Evolutionary conservation across 352 stramenopile species (phyloP), one percentile per base, ranked within the genome.

Genomic region (Pythium sp.): DNA sequence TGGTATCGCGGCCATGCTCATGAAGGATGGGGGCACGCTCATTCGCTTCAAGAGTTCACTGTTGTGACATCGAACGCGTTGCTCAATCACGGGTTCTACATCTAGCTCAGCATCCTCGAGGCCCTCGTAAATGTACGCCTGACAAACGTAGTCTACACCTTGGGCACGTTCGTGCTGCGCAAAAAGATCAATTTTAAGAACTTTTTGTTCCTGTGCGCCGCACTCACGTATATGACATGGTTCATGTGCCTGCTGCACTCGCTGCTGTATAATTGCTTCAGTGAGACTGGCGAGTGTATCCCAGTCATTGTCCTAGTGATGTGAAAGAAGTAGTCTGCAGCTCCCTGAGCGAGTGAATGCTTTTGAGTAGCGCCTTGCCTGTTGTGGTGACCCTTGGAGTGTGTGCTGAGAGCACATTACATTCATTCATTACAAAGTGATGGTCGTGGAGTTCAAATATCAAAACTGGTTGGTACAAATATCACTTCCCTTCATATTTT

Each of bases 51-150:
- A 67, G 32, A 32, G 65, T 15, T 51, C 51, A 20, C 43, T 49
- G 15, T 62, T n/a, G 41, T 67, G 14, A 58, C 41, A 7, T 71
- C 65, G 3, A 46, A 66, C 32, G 28, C 43, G 5, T 71, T 46
- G 65, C 58, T 71, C 57, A 71, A 67, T 18, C 56, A 67, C 28
- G 66, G 65, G 65, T 18, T 67, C 41, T 71, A 67, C 49, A 62
- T 71, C 34, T n/a, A 28, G 20, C n/a, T 66, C 32, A 71, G 65
- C 36, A 62, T 59, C 18, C 34, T 67, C 18, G 59, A 71, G 26
- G 57, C 58, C 5, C 12, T 69, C 49, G 43, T 72, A 6, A 72
- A 68, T 14, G 20, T 72, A 11, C 59, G 62, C 15, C 43, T 69
- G 51, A 69, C 54, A 12, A 69, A 69, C 56, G 24, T 68, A 15